phyloP scores from a whole-genome alignment of 768 basidiomycete species.

The Naganishia onofrii region DNA sequence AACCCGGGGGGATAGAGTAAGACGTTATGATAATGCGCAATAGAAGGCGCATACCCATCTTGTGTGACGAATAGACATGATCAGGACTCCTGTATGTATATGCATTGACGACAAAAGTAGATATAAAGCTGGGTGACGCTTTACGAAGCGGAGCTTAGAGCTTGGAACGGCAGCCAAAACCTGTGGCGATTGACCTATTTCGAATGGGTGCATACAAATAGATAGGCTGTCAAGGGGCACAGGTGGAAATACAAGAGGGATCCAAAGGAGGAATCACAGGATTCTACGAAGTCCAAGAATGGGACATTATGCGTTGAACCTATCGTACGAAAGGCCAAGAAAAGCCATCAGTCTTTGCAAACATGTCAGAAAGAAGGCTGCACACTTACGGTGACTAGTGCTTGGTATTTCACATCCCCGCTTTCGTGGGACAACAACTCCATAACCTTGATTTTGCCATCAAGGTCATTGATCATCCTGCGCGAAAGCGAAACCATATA shows the following conservation, averaged over 20 bases:
- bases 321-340: not conserved
- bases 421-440: conserved; percentile 87
- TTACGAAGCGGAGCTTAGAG: not conserved
- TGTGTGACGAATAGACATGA: conserved; percentile 14
- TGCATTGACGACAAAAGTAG: conserved; percentile 1
- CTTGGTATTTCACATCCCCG: conserved; percentile 86
- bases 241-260: conserved; percentile 3
- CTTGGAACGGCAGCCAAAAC: not conserved
- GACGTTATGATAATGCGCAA: conserved; percentile 11
- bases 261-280: not conserved
- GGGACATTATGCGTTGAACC: conserved; percentile 30
- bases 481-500: not conserved
- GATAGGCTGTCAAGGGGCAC: not conserved
- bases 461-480: conserved; percentile 76
- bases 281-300: conserved; percentile 28
- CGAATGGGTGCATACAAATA: not conserved
- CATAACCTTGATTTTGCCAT: conserved; percentile 66
- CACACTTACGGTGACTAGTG: conserved; percentile 65
- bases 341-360: not conserved
- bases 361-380: not conserved
- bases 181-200: not conserved
- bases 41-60: conserved; percentile 17
- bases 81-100: conserved; percentile 1
- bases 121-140: not conserved
- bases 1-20: not conserved